These are phyloP conservation scores for Fusarium sp. DNA, from an alignment of 2,329 filamentous ascomycete genomes.

Conservation along the genomic window DNA sequence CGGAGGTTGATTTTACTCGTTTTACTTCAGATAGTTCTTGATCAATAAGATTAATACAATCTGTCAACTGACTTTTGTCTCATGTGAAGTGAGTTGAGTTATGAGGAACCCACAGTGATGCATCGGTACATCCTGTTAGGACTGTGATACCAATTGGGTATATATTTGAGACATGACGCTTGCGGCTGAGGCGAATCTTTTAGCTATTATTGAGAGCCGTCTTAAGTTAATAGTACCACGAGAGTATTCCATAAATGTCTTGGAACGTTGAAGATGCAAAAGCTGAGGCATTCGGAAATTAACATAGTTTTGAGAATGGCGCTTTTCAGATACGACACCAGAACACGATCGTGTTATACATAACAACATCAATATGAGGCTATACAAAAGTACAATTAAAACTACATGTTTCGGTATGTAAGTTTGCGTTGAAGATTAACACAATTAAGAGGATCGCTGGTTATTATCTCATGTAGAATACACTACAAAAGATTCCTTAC, in stretches of 20 bases:
- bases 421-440: background rate
- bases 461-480: background rate
- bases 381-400: too few relatives aligned
- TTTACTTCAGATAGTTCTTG: constrained; percentile 26
- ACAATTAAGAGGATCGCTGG: background rate
- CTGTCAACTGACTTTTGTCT: background rate
- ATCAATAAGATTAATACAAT: constrained; percentile 25
- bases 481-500: background rate
- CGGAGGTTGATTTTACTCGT: constrained; percentile 48
- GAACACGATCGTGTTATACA: too few relatives aligned
- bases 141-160: too few relatives aligned
- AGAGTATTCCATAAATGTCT: background rate
- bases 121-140: background rate
- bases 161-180: background rate
- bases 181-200: constrained; percentile 8
- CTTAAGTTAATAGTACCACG: background rate
- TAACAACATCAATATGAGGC: too few relatives aligned
- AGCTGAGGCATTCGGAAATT: background rate
- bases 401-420: too few relatives aligned
- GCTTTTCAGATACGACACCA: background rate
- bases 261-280: background rate
- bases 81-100: constrained; percentile 2
- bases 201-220: background rate
- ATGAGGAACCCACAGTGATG: background rate
- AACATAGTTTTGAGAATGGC: background rate